A percentile compares a stretch with the other conserved stretches of the same genome.
Evolutionary conservation across 1,284 basidiomycete genomes (phyloP).

Genomic region (Entoloma clypeatum): DNA sequence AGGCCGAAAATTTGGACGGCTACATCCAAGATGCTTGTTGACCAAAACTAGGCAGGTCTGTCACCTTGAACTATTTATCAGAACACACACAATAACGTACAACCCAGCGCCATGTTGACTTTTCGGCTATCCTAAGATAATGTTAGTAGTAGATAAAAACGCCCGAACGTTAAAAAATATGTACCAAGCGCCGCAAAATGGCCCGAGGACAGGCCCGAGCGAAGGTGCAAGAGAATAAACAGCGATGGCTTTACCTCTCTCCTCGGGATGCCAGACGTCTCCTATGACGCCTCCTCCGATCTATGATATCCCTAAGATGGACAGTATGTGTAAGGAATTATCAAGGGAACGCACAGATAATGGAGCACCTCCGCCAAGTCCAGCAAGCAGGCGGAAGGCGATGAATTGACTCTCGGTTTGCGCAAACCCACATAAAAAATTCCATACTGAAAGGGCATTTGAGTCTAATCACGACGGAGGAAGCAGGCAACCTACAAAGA

Average conservation of each 20-base stretch:
- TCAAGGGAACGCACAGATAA: slow-evolving; percentile 41
- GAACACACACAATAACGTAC: slow-evolving; percentile 30
- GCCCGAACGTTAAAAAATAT: slow-evolving; percentile 13
- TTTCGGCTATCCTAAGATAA: slow-evolving; percentile 48
- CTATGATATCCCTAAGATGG: slow-evolving; percentile 25
- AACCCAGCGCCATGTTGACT: slow-evolving; percentile 65
- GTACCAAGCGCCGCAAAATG: slow-evolving; percentile 58
- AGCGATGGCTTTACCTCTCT: slow-evolving; percentile 65
- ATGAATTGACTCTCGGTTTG: slow-evolving; percentile 54
- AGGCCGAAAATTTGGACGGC: slow-evolving; percentile 51
- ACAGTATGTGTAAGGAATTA: not conserved
- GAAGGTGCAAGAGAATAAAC: slow-evolving; percentile 66
- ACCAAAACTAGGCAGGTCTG: slow-evolving; percentile 47
- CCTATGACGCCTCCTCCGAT: slow-evolving; percentile 66
- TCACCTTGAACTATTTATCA: not conserved
- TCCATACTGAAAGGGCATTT: slow-evolving; percentile 47
- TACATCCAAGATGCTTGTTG: slow-evolving; percentile 52
- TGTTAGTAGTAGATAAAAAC: not conserved
- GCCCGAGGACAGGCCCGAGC: slow-evolving; percentile 63
- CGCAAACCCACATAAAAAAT: slow-evolving; percentile 63
- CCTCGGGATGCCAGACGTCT: slow-evolving; percentile 67
- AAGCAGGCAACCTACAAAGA: slow-evolving; percentile 38
- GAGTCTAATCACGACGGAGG: not conserved
- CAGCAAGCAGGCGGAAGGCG: slow-evolving; percentile 62
- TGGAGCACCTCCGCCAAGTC: slow-evolving; percentile 63